phyloP scores from a whole-genome alignment of 371 early-diverging fungal species.

The Mortierella sp. region DNA sequence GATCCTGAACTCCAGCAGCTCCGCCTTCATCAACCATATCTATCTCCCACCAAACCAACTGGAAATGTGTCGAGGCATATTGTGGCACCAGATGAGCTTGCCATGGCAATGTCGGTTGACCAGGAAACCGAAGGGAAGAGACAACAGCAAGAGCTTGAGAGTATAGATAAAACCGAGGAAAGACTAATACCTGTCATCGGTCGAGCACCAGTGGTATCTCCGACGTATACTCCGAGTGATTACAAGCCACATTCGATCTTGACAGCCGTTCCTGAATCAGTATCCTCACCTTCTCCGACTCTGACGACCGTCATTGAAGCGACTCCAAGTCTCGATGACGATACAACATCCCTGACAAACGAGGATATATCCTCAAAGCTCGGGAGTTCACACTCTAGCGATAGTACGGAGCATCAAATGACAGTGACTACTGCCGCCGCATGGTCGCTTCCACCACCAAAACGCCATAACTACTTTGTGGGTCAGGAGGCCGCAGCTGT shows the following conservation, averaged over 20 bases:
- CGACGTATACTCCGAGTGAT: neutral
- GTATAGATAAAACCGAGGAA: neutral
- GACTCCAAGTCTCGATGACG: neutral
- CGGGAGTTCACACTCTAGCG: too few relatives aligned
- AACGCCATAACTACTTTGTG: neutral
- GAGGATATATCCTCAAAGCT: neutral
- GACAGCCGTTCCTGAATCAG: neutral
- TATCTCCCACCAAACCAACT: neutral
- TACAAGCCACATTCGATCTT: neutral
- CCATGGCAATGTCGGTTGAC: conserved; percentile 34
- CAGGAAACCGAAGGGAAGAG: conserved; percentile 26
- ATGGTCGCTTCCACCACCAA: conserved; percentile 3
- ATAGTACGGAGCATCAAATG: neutral
- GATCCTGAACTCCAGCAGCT: conserved; percentile 17
- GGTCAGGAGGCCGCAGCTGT: neutral
- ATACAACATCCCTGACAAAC: neutral
- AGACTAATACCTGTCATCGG: neutral
- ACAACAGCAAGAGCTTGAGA: conserved; percentile 7
- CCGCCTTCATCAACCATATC: neutral
- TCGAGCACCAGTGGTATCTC: neutral
- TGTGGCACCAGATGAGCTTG: conserved; percentile 33
- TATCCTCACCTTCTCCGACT: neutral
- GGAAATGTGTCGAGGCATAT: conserved; percentile 32
- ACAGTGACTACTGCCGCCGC: neutral
- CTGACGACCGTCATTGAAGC: neutral